phyloP scores from a whole-genome alignment of 78 protist species.

The Dictyostelium capitatum region DNA sequence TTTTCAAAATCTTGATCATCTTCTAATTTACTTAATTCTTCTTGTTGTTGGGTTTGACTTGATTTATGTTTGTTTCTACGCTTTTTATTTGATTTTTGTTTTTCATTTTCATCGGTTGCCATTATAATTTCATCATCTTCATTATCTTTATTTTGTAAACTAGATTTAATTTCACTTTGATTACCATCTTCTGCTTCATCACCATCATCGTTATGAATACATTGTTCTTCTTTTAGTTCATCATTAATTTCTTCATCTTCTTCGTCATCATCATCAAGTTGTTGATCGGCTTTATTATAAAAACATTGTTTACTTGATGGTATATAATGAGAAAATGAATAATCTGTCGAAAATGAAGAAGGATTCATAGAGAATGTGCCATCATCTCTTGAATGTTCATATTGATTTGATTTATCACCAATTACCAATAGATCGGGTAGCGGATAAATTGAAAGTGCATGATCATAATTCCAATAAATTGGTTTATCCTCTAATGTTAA shows the following conservation, averaged over 20 bases:
- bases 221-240: background rate
- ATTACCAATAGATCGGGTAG: constrained; percentile 80
- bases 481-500: constrained; percentile 83
- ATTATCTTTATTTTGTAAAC: background rate
- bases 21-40: constrained; percentile 2
- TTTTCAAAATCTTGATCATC: constrained; percentile 1
- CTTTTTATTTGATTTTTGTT: background rate
- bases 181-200: background rate
- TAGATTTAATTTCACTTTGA: background rate
- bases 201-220: background rate
- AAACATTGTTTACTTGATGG: constrained; percentile 7
- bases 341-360: constrained; percentile 63
- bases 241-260: constrained; percentile 8
- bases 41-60: background rate
- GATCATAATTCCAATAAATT: constrained; percentile 86
- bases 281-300: background rate
- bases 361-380: constrained; percentile 45
- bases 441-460: constrained; percentile 83
- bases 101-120: constrained; percentile 10
- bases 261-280: background rate
- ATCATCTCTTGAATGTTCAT: background rate
- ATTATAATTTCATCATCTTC: constrained; percentile 11
- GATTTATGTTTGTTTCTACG: background rate
- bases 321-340: constrained; percentile 46
- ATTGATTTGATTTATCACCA: constrained; percentile 60